Conservation (phyloP, 352 stramenopile genomes). For the Pythium insidiosum region DNA sequence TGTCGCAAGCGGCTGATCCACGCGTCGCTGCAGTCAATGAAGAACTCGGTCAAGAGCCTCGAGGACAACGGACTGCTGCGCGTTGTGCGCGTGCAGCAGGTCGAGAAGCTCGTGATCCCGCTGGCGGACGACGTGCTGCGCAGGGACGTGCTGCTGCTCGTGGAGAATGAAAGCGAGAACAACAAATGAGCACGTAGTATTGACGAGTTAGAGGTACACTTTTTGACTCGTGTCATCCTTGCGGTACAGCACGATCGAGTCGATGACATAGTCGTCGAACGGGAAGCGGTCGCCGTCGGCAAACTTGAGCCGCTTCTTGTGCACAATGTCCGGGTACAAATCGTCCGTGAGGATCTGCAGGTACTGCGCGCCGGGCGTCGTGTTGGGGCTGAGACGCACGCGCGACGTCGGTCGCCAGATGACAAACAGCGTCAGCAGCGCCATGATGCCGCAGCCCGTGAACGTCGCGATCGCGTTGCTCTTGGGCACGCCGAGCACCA, state of each 20-base stretch:
- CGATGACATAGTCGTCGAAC: conserved; percentile 63
- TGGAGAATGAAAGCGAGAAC: no score
- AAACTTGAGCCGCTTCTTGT: conserved; percentile 66
- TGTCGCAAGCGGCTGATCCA: conserved; percentile 48
- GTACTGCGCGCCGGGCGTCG: conserved; percentile 52
- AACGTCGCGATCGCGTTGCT: conserved; percentile 39
- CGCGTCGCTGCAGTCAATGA: conserved; percentile 36
- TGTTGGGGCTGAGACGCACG: conserved; percentile 49
- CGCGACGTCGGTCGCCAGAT: conserved; percentile 40
- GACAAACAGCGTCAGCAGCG: conserved; percentile 43
- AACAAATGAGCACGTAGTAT: no score
- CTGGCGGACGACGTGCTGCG: conserved; percentile 29
- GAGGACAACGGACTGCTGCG: no score
- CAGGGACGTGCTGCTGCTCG: no score
- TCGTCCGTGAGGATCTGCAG: conserved; percentile 68
- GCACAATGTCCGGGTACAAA: conserved; percentile 53
- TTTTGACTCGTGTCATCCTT: conserved; percentile 51
- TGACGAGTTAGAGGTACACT: conserved; percentile 35
- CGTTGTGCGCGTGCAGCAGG: conserved; percentile 24
- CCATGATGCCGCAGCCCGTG: conserved; percentile 37
- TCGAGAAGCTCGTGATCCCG: conserved; percentile 43
- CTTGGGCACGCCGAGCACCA: conserved; percentile 35
- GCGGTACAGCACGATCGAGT: conserved; percentile 48
- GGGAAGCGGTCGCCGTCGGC: conserved; percentile 49
- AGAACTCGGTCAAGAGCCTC: conserved; percentile 55